Conservation (phyloP, 331 rosid species). For the Acacia pycnantha region DNA sequence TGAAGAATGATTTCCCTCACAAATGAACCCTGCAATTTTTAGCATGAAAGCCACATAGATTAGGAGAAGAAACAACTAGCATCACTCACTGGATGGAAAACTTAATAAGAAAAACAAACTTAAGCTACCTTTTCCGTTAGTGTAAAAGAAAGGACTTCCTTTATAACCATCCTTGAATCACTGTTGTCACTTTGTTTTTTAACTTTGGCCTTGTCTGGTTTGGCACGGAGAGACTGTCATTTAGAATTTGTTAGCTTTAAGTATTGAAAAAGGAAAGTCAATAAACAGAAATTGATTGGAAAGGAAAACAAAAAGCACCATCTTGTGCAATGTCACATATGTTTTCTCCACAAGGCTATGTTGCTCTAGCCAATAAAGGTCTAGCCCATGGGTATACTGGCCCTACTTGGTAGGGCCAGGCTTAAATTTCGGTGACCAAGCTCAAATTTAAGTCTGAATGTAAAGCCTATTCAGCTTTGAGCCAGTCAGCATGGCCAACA, state of each 20-base stretch:
- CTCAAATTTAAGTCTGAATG: not conserved
- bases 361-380: not conserved
- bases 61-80: conserved; percentile 14
- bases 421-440: not conserved
- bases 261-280: conserved; percentile 4
- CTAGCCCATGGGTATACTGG: not conserved
- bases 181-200: conserved; percentile 39
- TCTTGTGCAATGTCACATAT: conserved; percentile 1
- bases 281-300: conserved; percentile 7
- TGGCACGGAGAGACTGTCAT: conserved; percentile 90
- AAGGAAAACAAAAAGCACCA: not conserved
- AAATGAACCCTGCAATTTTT: conserved; percentile 72
- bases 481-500: not conserved
- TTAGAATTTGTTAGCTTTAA: conserved; percentile 33
- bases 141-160: conserved; percentile 71
- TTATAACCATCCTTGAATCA: conserved; percentile 50
- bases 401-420: not conserved
- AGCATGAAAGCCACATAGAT: conserved; percentile 2
- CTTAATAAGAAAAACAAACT: not conserved
- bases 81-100: conserved; percentile 8
- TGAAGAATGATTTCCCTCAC: conserved; percentile 81
- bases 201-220: conserved; percentile 50
- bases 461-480: not conserved
- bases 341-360: not conserved
- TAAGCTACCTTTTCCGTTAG: conserved; percentile 72